Base-by-base conservation (phyloP, 768 basidiomycete genomes). In the Phylloporus arenicola region DNA sequence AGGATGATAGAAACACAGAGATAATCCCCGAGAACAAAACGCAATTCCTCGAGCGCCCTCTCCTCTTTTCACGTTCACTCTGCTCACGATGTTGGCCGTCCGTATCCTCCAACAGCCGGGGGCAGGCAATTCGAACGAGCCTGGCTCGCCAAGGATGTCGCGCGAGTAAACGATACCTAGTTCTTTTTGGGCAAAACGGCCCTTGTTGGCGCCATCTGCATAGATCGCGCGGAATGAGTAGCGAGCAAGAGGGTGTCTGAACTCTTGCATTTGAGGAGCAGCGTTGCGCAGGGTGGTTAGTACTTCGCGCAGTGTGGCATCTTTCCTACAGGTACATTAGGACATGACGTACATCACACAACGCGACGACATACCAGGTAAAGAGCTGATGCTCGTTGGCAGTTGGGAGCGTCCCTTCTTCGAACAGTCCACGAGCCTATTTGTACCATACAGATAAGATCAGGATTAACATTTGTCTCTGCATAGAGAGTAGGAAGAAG, bases 361-460 rank as follows among this genome's bases (percentile, higher is more conserved):
- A 48, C 13, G 5, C 10, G 42, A 46, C 33, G 17, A 57, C 74
- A 20, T 59, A 86, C 89, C 89, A 92, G 7, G 86, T 85, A 58
- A 84, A 91, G 30, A 92, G 68, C 61, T 90, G 88, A 42, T 88
- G 84, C 61, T 92, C 89, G 54, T 92, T 89, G 6, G 83, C 82
- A 3, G 83, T 83, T 7, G 89, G 89, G 3, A 86, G 72, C 3
- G 79, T 76, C 0, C 86, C 82, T 51, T 91, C 87, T 60, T 92
- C 87, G 57, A 92, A 92, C 48, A 87, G 73, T 4, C 73, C 68
- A 20, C n/a, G 93, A 93, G 19, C 93, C 92, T 92, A 96, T 96
- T 63, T 92, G 90, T 12, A 96, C 92, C 1, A 87, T 90, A 27
- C 88, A 82, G 62, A 95, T 84, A 51, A 93, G 81, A 2, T 84